Percentiles rank a stretch among this genome's conserved stretches.
Evolutionary conservation across 164 flowering plant species (phyloP).

Genomic region (Umbilicus rupestris): DNA sequence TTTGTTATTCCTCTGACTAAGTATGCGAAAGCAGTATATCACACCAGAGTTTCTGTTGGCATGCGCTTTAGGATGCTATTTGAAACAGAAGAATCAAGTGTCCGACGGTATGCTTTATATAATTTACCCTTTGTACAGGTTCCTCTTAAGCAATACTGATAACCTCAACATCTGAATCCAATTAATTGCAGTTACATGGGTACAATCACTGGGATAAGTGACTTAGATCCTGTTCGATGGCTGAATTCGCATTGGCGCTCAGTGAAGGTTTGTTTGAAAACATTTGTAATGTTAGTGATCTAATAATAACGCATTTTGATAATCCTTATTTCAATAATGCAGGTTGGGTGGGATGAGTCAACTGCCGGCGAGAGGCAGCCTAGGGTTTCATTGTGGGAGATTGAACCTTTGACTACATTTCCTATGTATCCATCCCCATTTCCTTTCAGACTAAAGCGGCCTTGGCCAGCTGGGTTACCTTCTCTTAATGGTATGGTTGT

Average conservation of each 20-base stretch:
- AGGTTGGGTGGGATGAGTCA: slow-evolving; percentile 99
- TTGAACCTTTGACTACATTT: slow-evolving; percentile 92
- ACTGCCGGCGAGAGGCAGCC: slow-evolving; percentile 99
- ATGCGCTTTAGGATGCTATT: slow-evolving; percentile 62
- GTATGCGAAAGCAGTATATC: slow-evolving; percentile 47
- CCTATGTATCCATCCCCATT: slow-evolving; percentile 96
- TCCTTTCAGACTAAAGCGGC: slow-evolving; percentile 83
- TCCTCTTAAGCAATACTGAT: not conserved
- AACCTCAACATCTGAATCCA: not conserved
- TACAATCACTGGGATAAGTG: slow-evolving; percentile 28
- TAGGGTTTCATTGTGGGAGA: slow-evolving; percentile 96
- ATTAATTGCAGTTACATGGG: slow-evolving; percentile 27
- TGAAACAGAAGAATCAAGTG: slow-evolving; percentile 57
- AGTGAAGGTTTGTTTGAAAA: slow-evolving; percentile 25
- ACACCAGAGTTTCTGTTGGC: slow-evolving; percentile 48
- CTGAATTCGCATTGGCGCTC: slow-evolving; percentile 37
- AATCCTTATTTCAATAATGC: slow-evolving; percentile 14
- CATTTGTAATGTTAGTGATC: not conserved
- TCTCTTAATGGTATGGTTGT: slow-evolving; percentile 48
- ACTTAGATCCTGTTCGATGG: slow-evolving; percentile 27
- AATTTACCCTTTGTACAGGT: not conserved
- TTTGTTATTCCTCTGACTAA: slow-evolving; percentile 54
- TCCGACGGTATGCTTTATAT: slow-evolving; percentile 27
- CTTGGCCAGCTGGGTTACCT: slow-evolving; percentile 85
- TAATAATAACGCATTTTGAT: not conserved